Evolutionary conservation across 2,329 filamentous ascomycete genomes (phyloP).

Genomic region (Hysterium pulicare): DNA sequence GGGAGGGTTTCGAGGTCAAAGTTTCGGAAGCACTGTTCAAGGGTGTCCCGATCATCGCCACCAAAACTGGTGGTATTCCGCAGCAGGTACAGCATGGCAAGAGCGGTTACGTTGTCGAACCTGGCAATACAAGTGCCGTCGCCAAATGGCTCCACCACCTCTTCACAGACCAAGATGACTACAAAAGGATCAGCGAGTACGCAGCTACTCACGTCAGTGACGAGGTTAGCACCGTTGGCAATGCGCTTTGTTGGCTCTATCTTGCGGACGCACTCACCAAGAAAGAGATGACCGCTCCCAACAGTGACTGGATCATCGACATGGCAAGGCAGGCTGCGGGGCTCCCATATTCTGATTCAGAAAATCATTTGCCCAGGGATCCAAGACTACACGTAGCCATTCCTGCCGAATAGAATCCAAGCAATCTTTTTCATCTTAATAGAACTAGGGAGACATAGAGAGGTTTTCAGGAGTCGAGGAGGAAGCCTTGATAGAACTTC

Average conservation of each 20-base stretch:
- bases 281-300: conserved; percentile 55
- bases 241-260: conserved; percentile 73
- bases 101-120: conserved; percentile 70
- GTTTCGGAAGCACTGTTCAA: conserved; percentile 81
- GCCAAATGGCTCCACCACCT: conserved; percentile 64
- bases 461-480: too few relatives aligned
- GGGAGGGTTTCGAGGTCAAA: conserved; percentile 84
- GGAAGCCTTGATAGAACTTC: too few relatives aligned
- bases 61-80: conserved; percentile 73
- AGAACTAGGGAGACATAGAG: too few relatives aligned
- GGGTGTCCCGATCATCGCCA: conserved; percentile 73
- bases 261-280: conserved; percentile 65
- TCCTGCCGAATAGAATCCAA: too few relatives aligned
- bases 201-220: conserved; percentile 69
- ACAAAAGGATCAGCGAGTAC: conserved; percentile 63
- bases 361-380: conserved; percentile 58
- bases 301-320: conserved; percentile 69
- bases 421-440: too few relatives aligned
- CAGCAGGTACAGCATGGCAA: conserved; percentile 70
- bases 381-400: too few relatives aligned
- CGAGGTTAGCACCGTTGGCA: conserved; percentile 78
- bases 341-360: conserved; percentile 54
- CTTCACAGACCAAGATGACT: conserved; percentile 63
- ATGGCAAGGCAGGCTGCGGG: conserved; percentile 65
- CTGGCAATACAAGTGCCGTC: conserved; percentile 67